Conservation (phyloP, 352 stramenopile genomes). For the Phytophthora lateralis region DNA sequence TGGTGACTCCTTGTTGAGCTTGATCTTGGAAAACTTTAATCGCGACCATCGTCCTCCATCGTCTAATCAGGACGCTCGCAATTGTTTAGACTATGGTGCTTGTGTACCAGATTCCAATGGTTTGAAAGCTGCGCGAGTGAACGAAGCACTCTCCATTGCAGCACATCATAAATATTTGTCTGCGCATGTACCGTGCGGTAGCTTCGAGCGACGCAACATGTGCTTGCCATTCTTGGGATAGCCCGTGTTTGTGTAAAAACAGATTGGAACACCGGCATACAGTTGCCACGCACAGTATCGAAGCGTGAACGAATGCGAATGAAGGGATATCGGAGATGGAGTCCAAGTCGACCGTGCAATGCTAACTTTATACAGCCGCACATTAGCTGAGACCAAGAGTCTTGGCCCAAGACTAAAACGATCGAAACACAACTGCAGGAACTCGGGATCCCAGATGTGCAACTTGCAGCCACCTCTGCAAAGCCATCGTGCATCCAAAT, state of each 20-base stretch:
- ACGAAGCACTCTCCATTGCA: conserved; percentile 9
- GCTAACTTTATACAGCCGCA: background rate
- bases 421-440: background rate
- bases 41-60: background rate
- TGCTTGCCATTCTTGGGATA: conserved; percentile 12
- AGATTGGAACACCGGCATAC: background rate
- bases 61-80: conserved; percentile 17
- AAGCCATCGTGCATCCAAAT: conserved; percentile 20
- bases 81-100: conserved; percentile 16
- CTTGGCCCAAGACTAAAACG: background rate
- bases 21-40: background rate
- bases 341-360: background rate
- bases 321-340: background rate
- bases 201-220: conserved; percentile 6
- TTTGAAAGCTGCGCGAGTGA: background rate
- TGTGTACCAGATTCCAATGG: background rate
- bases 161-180: conserved; percentile 17
- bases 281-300: too few relatives aligned
- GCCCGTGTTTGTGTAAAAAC: conserved; percentile 6
- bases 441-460: conserved; percentile 15
- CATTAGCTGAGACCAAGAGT: background rate
- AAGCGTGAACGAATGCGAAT: background rate
- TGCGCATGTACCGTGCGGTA: background rate
- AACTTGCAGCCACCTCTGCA: conserved; percentile 14
- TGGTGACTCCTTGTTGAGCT: background rate